Evolutionary conservation across 768 basidiomycete genomes (phyloP).

Genomic region (Russula ochroleuca): DNA sequence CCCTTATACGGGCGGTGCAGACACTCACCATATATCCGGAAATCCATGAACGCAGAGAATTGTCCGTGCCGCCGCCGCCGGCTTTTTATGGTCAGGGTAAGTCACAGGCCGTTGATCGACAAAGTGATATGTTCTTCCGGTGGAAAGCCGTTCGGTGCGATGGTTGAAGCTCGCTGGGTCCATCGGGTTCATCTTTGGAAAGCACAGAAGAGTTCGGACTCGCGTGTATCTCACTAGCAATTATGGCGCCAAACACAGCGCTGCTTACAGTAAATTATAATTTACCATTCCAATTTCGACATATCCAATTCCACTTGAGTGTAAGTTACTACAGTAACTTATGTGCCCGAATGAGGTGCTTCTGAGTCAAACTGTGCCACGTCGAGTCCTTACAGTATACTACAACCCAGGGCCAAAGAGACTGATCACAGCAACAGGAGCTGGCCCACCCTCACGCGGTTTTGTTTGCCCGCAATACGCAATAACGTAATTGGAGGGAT

Average conservation of each 20-base stretch:
- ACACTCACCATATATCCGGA: slow-evolving; percentile 54
- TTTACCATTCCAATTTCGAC: too few relatives aligned
- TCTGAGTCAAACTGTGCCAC: background rate
- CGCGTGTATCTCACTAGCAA: too few relatives aligned
- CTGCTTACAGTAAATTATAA: too few relatives aligned
- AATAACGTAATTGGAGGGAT: slow-evolving; percentile 75
- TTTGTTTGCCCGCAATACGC: slow-evolving; percentile 80
- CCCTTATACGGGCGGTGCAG: background rate
- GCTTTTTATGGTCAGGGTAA: slow-evolving; percentile 38
- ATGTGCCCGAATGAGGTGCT: background rate
- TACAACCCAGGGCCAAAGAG: slow-evolving; percentile 56
- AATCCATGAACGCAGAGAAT: slow-evolving; percentile 79
- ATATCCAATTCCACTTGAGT: too few relatives aligned
- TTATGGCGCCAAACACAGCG: too few relatives aligned
- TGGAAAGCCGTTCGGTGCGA: slow-evolving; percentile 46
- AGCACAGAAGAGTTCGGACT: background rate
- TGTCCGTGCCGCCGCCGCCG: slow-evolving; percentile 36
- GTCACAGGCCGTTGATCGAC: slow-evolving; percentile 58
- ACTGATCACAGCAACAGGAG: slow-evolving; percentile 64
- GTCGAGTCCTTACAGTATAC: background rate
- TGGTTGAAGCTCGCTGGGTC: slow-evolving; percentile 49
- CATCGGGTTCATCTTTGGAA: slow-evolving; percentile 34
- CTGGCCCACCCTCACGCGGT: slow-evolving; percentile 57
- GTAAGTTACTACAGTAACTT: too few relatives aligned
- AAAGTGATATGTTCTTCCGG: slow-evolving; percentile 64